Conservation (phyloP, 2,329 filamentous ascomycete genomes). For the Emmonsiellopsis sp. region DNA sequence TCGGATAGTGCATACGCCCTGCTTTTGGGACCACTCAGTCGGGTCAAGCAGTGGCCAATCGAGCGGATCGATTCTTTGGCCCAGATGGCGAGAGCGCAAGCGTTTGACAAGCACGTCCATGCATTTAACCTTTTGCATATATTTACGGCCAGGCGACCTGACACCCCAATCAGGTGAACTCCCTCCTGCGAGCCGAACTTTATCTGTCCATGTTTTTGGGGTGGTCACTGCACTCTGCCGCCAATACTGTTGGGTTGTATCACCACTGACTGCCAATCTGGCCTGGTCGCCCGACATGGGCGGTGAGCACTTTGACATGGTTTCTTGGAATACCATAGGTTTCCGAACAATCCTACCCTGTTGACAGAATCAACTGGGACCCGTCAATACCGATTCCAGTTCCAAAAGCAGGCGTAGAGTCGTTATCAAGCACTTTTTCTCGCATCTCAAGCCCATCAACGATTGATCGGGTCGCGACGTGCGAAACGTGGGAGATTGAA, state of each 20-base stretch:
- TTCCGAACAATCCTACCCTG: neutral
- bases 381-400: no score
- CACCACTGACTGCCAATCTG: no score
- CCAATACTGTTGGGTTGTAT: neutral
- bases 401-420: no score
- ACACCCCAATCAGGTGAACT: slow-evolving; percentile 5
- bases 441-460: no score
- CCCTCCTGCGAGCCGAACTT: neutral
- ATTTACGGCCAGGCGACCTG: slow-evolving; percentile 33
- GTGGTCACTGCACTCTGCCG: no score
- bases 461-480: no score
- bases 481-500: no score
- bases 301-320: neutral
- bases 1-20: slow-evolving; percentile 64
- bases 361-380: no score
- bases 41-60: slow-evolving; percentile 50
- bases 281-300: no score
- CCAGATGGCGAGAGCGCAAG: slow-evolving; percentile 55
- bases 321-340: neutral
- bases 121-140: slow-evolving; percentile 54
- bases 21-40: slow-evolving; percentile 62
- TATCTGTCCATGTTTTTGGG: neutral
- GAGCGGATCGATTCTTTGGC: slow-evolving; percentile 56
- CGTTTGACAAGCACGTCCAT: slow-evolving; percentile 58
- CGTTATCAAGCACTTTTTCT: no score